Base-by-base conservation (phyloP, 306 rosid species). In the Fragaria iinumae region DNA sequence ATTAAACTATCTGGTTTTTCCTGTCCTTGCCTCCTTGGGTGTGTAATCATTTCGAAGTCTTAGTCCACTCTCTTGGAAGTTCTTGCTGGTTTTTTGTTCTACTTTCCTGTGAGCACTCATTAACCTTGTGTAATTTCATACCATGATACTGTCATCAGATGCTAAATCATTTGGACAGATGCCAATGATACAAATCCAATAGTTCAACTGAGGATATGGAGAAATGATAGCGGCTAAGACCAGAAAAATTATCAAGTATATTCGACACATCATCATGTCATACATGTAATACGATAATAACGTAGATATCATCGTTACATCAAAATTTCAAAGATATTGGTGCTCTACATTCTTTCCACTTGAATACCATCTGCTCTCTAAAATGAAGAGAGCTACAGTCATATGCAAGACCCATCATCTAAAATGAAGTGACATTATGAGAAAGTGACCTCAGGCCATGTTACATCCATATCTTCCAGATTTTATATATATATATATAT, bases 391-490 rank as follows among this genome's bases (percentile, higher is more conserved):
- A 72, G 7, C 48, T 27, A 11, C 17, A 9, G 36, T 25, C 36
- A 53, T 65, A 55, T 72, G 39, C 12, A 25, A 48, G 41, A 38
- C 38, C 27, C 32, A 25, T 29, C 41, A 63, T 32, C 21, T 11
- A 14, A 34, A 49, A 59, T 52, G 36, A 57, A 57, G 76, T 78
- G 83, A 55, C 69, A 73, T 79, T 72, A 49, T 57, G 72, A 48
- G 72, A 76, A 80, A 67, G 69, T 60, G 78, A 74, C 83, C 72
- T 72, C 27, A 43, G 76, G 65, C 64, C 27, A 76, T 27, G 80
- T 68, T 45, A 41, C 65, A 66, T 76, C 69, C 63, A 50, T 62
- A 76, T 65, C 76, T 75, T 71, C 32, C 39, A 2, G 62, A 79
- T 77, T 80, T 79, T 21, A n/a, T 68, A 2, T 43, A 43, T 2